Percentiles rank a stretch among this genome's conserved stretches.
Conservation (phyloP, 1,284 basidiomycete species). For the Marasmius oreades region DNA sequence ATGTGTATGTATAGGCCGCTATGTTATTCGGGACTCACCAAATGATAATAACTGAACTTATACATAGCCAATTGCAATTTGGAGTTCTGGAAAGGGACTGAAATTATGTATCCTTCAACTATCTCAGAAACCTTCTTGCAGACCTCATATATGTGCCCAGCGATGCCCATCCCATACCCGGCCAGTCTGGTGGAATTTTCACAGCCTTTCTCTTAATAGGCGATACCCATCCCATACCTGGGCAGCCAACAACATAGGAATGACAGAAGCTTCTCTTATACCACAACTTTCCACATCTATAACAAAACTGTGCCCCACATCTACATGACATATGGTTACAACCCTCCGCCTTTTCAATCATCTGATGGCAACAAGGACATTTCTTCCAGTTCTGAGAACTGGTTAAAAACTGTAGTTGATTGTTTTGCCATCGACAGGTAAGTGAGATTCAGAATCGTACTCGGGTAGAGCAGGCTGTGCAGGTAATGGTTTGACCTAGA, state of each 20-base stretch:
- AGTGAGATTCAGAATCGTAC: not conserved
- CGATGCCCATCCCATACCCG: too few relatives aligned
- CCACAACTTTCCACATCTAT: conserved; percentile 10
- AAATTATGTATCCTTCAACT: too few relatives aligned
- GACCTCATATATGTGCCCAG: too few relatives aligned
- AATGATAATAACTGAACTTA: too few relatives aligned
- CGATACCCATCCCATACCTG: not conserved
- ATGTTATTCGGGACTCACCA: too few relatives aligned
- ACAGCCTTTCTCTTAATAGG: not conserved
- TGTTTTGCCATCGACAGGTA: conserved; percentile 1
- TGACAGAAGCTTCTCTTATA: not conserved
- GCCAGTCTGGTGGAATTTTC: too few relatives aligned
- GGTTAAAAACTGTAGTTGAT: not conserved
- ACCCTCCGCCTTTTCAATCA: conserved; percentile 26
- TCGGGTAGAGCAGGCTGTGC: not conserved
- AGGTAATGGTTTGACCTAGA: too few relatives aligned
- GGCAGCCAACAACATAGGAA: not conserved
- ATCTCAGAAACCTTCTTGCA: too few relatives aligned
- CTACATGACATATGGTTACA: conserved; percentile 27
- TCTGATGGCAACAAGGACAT: conserved; percentile 23
- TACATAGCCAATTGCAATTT: too few relatives aligned
- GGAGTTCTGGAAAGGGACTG: too few relatives aligned
- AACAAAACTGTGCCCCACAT: conserved; percentile 27
- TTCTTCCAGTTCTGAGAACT: conserved; percentile 11
- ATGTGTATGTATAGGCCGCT: too few relatives aligned